Evolutionary conservation across 306 rosid species (phyloP), one percentile per base, ranked within the genome.

Genomic region (Quercus glauca): DNA sequence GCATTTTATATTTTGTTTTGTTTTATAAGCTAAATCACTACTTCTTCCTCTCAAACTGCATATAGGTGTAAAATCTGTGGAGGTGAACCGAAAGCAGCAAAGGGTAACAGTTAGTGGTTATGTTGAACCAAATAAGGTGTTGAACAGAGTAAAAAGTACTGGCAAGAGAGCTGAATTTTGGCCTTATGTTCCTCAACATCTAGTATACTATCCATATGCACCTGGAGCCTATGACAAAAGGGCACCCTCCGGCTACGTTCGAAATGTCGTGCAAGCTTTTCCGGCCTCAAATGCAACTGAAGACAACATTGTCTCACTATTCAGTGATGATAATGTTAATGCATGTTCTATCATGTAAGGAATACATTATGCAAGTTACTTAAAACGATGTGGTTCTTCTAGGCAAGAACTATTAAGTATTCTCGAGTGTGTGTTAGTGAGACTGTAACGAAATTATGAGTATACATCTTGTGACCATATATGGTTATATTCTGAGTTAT

Each of bases 281-380:
- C 90, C 97, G 7, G 64, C 88, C 5, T 61, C 94, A 0, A 68
- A 28, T 26, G 85, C 83, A 0, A 76, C 88, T 1, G 92, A 89
- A 65, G 92, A 92, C 8, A 86, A 91, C 55, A 74, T 86, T 5
- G 84, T 86, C 81, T 81, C 94, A 58, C 76, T 85, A 20, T 94
- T 94, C 81, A 94, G 90, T 73, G 98, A 92, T 73, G 98, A 94
- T 55, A 94, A 94, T 26, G 98, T 94, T 1, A 81, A 94, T 85
- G 86, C 94, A 70, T 94, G 98, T 74, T 88, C 94, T 73, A 86
- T 92, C 78, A 91, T 92, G 94, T 94, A 87, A 85, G 11, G 31
- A 7, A 11, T 49, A 15, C 1, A 37, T 41, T 41, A 41, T 56
- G 8, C 20, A 12, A 1, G 72, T 10, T 25, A n/a, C 43, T 53